Percentiles rank a stretch among this genome's conserved stretches.
These are phyloP conservation scores for Mycoemilia scoparia DNA, from an alignment of 192 early-diverging fungal species.

Conservation along the genomic window DNA sequence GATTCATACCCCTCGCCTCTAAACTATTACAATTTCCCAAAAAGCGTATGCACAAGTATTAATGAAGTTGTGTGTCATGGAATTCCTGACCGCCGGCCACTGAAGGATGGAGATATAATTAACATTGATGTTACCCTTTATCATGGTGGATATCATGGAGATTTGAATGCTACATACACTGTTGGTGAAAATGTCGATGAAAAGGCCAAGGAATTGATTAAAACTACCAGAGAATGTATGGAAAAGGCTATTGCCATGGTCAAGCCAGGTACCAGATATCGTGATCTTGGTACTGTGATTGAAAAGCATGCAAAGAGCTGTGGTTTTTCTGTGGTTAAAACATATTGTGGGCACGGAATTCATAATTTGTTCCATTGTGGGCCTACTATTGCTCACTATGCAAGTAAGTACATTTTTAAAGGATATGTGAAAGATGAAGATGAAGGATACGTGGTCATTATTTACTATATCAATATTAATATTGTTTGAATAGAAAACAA, in stretches of 20 bases:
- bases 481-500: too few relatives aligned
- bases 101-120: slow-evolving; percentile 90
- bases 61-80: slow-evolving; percentile 97
- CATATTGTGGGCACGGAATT: slow-evolving; percentile 89
- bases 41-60: slow-evolving; percentile 80
- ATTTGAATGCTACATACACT: slow-evolving; percentile 82
- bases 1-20: slow-evolving; percentile 88
- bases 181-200: slow-evolving; percentile 84
- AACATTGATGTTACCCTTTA: slow-evolving; percentile 86
- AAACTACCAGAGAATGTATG: slow-evolving; percentile 69
- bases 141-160: slow-evolving; percentile 86
- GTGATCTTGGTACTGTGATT: slow-evolving; percentile 82
- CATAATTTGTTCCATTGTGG: slow-evolving; percentile 71
- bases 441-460: too few relatives aligned
- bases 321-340: slow-evolving; percentile 80
- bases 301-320: slow-evolving; percentile 66
- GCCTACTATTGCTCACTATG: slow-evolving; percentile 89
- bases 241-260: slow-evolving; percentile 82
- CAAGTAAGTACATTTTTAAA: too few relatives aligned
- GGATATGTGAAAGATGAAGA: too few relatives aligned
- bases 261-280: slow-evolving; percentile 79
- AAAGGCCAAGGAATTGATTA: slow-evolving; percentile 49
- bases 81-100: slow-evolving; percentile 82
- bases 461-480: slow-evolving; percentile 2
- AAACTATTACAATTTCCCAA: slow-evolving; percentile 92